Evolutionary conservation across 192 early-diverging fungal genomes (phyloP).

Genomic region (Umbelopsis sp.): DNA sequence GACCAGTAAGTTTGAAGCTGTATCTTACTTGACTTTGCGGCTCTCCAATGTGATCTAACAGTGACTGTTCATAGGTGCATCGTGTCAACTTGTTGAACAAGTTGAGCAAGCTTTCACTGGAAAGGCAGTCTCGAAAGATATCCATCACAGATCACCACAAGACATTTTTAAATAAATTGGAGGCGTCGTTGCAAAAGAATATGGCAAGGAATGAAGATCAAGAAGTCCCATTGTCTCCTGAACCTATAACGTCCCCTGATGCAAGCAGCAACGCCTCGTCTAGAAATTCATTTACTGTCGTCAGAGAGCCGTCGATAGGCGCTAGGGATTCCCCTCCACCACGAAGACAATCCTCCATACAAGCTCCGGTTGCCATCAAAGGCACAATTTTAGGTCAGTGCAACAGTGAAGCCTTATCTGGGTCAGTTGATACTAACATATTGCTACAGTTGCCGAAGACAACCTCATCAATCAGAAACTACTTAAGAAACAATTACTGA

Average conservation of each 20-base stretch:
- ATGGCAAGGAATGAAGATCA: neutral
- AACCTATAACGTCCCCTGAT: neutral
- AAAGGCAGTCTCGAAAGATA: neutral
- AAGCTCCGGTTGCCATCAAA: neutral
- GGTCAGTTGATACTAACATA: neutral
- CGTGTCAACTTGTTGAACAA: conserved; percentile 5
- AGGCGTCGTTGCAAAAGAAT: neutral
- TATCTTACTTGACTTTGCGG: too few relatives aligned
- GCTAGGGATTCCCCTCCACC: neutral
- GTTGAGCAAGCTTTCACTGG: neutral
- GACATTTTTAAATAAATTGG: neutral
- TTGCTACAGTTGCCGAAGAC: conserved; percentile 9
- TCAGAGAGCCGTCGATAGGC: neutral
- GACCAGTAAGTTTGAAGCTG: neutral
- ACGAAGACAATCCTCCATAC: neutral
- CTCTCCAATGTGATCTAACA: too few relatives aligned
- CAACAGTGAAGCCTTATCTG: neutral
- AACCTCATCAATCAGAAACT: conserved; percentile 20
- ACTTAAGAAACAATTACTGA: conserved; percentile 9
- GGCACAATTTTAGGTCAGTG: neutral
- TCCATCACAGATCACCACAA: neutral
- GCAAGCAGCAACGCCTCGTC: neutral
- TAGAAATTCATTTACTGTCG: neutral
- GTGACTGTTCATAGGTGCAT: too few relatives aligned
- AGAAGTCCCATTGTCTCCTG: neutral